Evolutionary conservation across 805 yeast species (phyloP).

Genomic region (Yarrowia keelungensis): DNA sequence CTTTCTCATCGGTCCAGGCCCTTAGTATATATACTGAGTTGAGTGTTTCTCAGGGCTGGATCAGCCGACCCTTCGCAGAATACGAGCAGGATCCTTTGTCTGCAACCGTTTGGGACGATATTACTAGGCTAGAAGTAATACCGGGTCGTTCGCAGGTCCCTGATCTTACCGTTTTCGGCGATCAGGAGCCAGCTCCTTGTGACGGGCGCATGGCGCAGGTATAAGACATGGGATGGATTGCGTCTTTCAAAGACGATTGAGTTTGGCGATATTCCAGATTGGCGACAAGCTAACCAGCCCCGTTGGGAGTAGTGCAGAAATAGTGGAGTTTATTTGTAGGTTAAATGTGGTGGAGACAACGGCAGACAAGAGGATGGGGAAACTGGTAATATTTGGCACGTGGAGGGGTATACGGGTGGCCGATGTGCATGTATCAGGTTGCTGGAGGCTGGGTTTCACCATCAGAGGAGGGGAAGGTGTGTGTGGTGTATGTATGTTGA

Average conservation of each 20-base stretch:
- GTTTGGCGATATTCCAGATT: background rate
- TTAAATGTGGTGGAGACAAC: background rate
- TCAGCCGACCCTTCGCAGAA: slow-evolving; percentile 5
- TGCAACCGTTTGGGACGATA: slow-evolving; percentile 20
- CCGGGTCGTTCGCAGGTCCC: background rate
- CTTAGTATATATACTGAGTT: slow-evolving; percentile 7
- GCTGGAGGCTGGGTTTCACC: background rate
- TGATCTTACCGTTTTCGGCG: background rate
- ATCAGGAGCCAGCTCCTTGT: background rate
- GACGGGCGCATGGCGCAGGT: slow-evolving; percentile 13
- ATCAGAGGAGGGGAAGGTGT: too few species aligned
- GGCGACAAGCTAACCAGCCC: slow-evolving; percentile 4
- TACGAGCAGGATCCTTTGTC: slow-evolving; percentile 15
- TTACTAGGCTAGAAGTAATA: slow-evolving; percentile 14
- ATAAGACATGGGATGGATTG: slow-evolving; percentile 15
- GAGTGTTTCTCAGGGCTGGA: background rate
- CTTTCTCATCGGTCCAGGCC: too few species aligned
- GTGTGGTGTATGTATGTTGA: background rate
- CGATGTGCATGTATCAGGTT: background rate
- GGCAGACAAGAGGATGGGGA: too few species aligned
- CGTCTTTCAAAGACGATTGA: slow-evolving; percentile 5
- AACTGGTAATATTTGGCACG: background rate
- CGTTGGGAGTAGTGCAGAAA: slow-evolving; percentile 8
- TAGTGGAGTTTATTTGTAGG: background rate
- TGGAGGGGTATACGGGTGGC: background rate